These are phyloP conservation scores for Vanrija sp. DNA, from an alignment of 1,284 basidiomycete genomes.

Conservation along the genomic window DNA sequence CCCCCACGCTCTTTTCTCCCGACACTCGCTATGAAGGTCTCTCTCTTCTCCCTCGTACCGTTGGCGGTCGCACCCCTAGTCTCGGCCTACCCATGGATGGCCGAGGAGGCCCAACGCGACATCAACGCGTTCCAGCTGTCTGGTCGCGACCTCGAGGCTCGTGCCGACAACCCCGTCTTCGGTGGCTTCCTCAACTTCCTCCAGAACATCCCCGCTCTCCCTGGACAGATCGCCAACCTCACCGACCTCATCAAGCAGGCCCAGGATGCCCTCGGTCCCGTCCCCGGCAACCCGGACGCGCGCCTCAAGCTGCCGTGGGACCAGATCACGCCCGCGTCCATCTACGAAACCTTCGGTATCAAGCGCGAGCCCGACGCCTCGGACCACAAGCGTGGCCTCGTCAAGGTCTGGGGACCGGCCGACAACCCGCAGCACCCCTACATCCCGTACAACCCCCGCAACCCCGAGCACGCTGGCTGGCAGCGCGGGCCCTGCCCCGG, in stretches of 20 bases:
- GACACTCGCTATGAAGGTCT: too few species aligned
- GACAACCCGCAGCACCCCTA: slow-evolving; percentile 23
- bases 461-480: slow-evolving; percentile 18
- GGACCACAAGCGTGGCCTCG: background rate
- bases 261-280: background rate
- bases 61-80: too few species aligned
- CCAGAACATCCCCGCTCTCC: background rate
- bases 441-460: slow-evolving; percentile 20
- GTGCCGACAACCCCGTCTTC: too few species aligned
- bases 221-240: background rate
- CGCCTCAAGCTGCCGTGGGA: background rate
- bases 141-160: too few species aligned
- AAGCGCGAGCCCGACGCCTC: background rate
- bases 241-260: background rate
- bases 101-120: too few species aligned
- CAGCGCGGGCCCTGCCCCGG: slow-evolving; percentile 40
- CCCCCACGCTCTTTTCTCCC: too few species aligned
- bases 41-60: too few species aligned
- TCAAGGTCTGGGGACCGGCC: slow-evolving; percentile 3
- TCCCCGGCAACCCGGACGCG: background rate
- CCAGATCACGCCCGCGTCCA: background rate
- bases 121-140: too few species aligned
- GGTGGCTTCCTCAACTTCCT: background rate
- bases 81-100: too few species aligned
- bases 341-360: background rate